These are phyloP conservation scores for Pichia californica DNA, from an alignment of 805 yeast genomes.

Conservation along the genomic window DNA sequence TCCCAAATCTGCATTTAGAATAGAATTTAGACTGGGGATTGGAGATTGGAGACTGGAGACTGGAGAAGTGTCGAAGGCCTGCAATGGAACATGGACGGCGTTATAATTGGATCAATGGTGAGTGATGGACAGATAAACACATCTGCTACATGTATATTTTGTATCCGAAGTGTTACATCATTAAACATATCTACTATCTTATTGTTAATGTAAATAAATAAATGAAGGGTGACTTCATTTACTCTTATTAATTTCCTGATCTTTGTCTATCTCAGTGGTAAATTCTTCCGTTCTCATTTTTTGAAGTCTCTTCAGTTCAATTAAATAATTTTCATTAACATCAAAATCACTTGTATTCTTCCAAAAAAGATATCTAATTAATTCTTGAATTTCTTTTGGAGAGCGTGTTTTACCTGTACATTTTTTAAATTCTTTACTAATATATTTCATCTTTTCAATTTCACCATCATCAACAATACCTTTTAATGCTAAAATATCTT, in stretches of 20 bases:
- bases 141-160: too few species aligned
- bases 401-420: constrained; percentile 45
- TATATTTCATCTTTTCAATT: constrained; percentile 58
- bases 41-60: too few species aligned
- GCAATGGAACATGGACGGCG: too few species aligned
- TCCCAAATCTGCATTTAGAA: too few species aligned
- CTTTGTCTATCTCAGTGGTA: not conserved
- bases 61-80: too few species aligned
- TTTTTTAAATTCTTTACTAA: constrained; percentile 56
- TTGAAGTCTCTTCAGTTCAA: constrained; percentile 35
- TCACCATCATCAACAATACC: constrained; percentile 62
- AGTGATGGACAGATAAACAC: too few species aligned
- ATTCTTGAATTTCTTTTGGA: constrained; percentile 48
- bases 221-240: too few species aligned
- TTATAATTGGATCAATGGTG: too few species aligned
- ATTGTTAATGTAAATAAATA: too few species aligned
- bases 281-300: constrained; percentile 6
- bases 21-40: too few species aligned
- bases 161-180: too few species aligned
- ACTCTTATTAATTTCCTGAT: not conserved
- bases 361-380: constrained; percentile 47
- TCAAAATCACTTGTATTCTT: constrained; percentile 53
- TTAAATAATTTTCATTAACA: constrained; percentile 39
- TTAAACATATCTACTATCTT: too few species aligned
- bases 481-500: constrained; percentile 47